These are phyloP conservation scores for Vitis cinerea DNA, from an alignment of 164 flowering plant genomes.

Conservation along the genomic window DNA sequence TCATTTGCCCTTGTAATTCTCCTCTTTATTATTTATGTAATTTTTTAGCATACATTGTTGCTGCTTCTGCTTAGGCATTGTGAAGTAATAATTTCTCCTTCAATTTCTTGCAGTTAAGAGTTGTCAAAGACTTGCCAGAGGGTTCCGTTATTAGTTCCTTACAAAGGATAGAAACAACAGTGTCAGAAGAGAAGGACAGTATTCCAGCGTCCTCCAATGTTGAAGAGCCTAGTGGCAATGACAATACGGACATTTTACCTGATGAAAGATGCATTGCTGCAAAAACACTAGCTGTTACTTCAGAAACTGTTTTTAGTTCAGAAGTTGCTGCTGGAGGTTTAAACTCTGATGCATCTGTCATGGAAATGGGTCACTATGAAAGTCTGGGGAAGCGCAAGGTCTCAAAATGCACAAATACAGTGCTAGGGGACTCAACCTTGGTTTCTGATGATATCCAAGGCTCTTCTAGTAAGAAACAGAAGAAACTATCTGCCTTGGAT, in stretches of 20 bases:
- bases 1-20: neutral
- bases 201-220: constrained; percentile 7
- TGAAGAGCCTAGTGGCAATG: constrained; percentile 19
- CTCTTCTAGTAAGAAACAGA: constrained; percentile 34
- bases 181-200: constrained; percentile 19
- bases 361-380: constrained; percentile 9
- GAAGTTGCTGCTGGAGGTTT: constrained; percentile 20
- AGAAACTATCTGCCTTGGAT: constrained; percentile 19
- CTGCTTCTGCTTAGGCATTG: neutral
- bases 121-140: constrained; percentile 28
- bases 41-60: neutral
- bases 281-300: constrained; percentile 10
- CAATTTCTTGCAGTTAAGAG: constrained; percentile 35
- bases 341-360: constrained; percentile 11
- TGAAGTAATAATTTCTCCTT: constrained; percentile 3
- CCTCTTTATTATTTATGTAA: neutral
- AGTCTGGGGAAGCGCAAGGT: constrained; percentile 30
- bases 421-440: neutral
- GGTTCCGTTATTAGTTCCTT: constrained; percentile 16
- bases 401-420: constrained; percentile 1
- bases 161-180: constrained; percentile 10
- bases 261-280: constrained; percentile 26
- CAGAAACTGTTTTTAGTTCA: constrained; percentile 20
- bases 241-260: constrained; percentile 10
- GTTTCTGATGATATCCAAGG: constrained; percentile 17